phyloP scores from a whole-genome alignment of 2,329 filamentous ascomycete genomes.

The Hirsutella minnesotensis region DNA sequence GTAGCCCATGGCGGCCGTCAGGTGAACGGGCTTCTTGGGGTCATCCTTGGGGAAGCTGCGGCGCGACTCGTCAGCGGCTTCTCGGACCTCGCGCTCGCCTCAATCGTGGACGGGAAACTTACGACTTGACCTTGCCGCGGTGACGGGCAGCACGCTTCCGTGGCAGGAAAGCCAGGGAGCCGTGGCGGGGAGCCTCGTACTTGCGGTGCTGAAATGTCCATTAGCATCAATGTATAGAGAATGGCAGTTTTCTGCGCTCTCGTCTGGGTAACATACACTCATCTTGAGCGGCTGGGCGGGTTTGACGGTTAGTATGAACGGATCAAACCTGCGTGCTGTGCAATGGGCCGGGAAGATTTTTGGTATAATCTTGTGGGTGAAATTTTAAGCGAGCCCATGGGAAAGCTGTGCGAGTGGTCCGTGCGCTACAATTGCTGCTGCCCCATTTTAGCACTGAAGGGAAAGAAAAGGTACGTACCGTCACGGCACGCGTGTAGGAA shows the following conservation, averaged over 20 bases:
- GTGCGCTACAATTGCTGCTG: not conserved
- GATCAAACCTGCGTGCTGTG: slow-evolving; percentile 19
- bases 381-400: slow-evolving; percentile 24
- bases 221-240: slow-evolving; percentile 2
- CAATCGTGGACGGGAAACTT: too few relatives aligned
- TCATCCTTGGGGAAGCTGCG: slow-evolving; percentile 98
- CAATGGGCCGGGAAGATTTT: slow-evolving; percentile 14
- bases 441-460: too few relatives aligned
- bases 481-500: too few relatives aligned
- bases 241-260: not conserved
- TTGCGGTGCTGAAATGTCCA: slow-evolving; percentile 35
- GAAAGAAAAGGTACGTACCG: too few relatives aligned
- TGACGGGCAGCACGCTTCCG: slow-evolving; percentile 90
- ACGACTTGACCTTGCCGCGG: slow-evolving; percentile 98
- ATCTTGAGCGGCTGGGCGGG: slow-evolving; percentile 25
- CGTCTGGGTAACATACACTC: slow-evolving; percentile 23
- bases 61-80: slow-evolving; percentile 7
- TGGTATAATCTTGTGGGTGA: slow-evolving; percentile 21
- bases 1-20: slow-evolving; percentile 97
- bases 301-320: slow-evolving; percentile 25
- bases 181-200: slow-evolving; percentile 85
- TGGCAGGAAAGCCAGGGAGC: slow-evolving; percentile 78
- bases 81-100: too few relatives aligned
- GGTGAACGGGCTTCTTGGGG: slow-evolving; percentile 97
- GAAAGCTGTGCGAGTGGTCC: not conserved